Evolutionary conservation across 1,284 basidiomycete genomes (phyloP).

Genomic region (Cystobasidium pallidum): DNA sequence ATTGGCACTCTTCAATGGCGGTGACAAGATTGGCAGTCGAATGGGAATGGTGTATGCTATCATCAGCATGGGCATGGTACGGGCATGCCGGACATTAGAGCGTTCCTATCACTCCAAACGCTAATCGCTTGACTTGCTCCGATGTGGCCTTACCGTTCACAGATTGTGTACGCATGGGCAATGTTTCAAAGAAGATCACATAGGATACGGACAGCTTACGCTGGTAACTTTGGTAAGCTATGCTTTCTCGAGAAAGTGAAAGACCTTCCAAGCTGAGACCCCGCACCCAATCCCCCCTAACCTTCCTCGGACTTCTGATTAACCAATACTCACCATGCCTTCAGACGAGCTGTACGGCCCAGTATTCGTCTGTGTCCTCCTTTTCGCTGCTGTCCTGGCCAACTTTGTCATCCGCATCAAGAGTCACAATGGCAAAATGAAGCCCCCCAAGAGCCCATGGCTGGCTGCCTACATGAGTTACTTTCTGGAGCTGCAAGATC

Average conservation of each 20-base stretch:
- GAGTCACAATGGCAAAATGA: constrained; percentile 43
- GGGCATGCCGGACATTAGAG: not conserved
- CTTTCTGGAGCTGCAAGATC: constrained; percentile 34
- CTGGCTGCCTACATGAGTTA: constrained; percentile 42
- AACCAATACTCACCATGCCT: not conserved
- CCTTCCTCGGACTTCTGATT: not conserved
- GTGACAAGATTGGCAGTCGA: constrained; percentile 69
- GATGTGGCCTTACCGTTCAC: constrained; percentile 23
- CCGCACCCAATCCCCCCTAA: too few relatives aligned
- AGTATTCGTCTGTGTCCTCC: constrained; percentile 71
- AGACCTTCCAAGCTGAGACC: too few relatives aligned
- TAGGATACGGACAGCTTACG: constrained; percentile 85
- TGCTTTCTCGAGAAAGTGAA: too few relatives aligned
- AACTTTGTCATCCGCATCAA: constrained; percentile 76
- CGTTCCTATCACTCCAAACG: not conserved
- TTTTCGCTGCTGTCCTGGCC: constrained; percentile 80
- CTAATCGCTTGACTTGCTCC: not conserved
- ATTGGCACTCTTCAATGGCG: constrained; percentile 81
- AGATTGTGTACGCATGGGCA: constrained; percentile 73
- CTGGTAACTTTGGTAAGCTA: constrained; percentile 79
- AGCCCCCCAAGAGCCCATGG: constrained; percentile 40
- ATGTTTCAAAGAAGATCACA: constrained; percentile 87
- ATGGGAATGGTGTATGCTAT: constrained; percentile 85
- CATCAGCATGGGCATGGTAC: constrained; percentile 60
- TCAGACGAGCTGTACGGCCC: constrained; percentile 79